These are phyloP conservation scores for Cladosporium halotolerans DNA, from an alignment of 2,329 filamentous ascomycete genomes.

Conservation along the genomic window DNA sequence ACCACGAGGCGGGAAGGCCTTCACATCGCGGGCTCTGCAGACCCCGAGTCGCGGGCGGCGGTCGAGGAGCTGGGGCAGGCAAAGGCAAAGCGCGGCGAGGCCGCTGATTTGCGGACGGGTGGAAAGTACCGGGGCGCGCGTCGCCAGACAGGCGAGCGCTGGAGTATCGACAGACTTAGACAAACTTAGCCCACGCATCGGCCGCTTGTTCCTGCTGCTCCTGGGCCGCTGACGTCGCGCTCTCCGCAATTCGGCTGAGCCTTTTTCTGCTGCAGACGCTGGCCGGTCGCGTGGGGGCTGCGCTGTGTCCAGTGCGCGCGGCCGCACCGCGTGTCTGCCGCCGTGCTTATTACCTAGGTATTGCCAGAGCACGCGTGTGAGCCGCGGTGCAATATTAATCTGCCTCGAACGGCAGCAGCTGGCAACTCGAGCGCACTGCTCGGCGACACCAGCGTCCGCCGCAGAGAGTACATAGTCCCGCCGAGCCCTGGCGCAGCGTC, in stretches of 20 bases:
- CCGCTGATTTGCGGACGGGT: neutral
- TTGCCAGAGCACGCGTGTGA: no score
- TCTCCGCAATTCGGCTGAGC: conserved; percentile 6
- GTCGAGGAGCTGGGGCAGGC: conserved; percentile 8
- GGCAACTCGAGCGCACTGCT: no score
- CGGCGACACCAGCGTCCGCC: no score
- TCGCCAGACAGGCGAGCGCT: conserved; percentile 7
- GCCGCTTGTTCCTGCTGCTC: neutral
- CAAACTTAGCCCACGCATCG: conserved; percentile 5
- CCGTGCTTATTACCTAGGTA: no score
- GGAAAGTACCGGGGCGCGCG: conserved; percentile 4
- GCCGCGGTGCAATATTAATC: no score
- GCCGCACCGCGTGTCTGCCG: no score
- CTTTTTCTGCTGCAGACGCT: neutral
- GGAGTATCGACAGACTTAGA: neutral
- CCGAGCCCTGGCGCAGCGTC: no score
- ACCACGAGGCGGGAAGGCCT: conserved; percentile 9
- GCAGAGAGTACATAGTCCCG: no score
- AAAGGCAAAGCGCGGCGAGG: neutral
- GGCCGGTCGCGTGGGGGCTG: no score
- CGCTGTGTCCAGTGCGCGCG: no score
- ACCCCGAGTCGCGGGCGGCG: neutral
- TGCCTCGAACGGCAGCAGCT: no score
- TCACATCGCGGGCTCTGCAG: conserved; percentile 1
- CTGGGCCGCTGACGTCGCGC: neutral